Evolutionary conservation across 169 alveolate species (phyloP).

Genomic region (Nephromyces sp.): DNA sequence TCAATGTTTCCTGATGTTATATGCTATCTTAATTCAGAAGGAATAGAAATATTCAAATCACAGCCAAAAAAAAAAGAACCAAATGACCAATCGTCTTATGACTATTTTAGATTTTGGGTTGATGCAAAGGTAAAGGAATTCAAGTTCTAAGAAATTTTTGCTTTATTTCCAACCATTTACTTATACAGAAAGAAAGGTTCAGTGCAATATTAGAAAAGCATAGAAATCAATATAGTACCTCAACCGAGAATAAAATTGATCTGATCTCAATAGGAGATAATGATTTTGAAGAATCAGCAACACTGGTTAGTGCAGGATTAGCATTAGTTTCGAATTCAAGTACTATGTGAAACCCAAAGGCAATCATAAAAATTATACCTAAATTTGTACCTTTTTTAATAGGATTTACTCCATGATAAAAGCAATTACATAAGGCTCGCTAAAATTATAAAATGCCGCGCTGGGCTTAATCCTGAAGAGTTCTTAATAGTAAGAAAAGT

Average conservation of each 20-base stretch:
- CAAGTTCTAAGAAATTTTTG: neutral
- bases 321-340: neutral
- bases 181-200: slow-evolving; percentile 46
- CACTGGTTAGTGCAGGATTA: slow-evolving; percentile 31
- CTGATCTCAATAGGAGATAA: slow-evolving; percentile 63
- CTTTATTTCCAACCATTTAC: neutral
- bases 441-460: slow-evolving; percentile 27
- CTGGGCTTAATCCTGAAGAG: slow-evolving; percentile 24
- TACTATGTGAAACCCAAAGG: neutral
- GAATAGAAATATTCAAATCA: slow-evolving; percentile 55
- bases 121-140: slow-evolving; percentile 49
- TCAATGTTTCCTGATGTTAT: slow-evolving; percentile 58
- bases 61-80: slow-evolving; percentile 55
- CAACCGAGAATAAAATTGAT: slow-evolving; percentile 33
- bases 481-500: slow-evolving; percentile 14
- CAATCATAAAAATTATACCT: neutral
- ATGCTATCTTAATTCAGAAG: slow-evolving; percentile 37
- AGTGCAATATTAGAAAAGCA: slow-evolving; percentile 40
- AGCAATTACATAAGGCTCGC: slow-evolving; percentile 14
- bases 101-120: slow-evolving; percentile 63
- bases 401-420: slow-evolving; percentile 14
- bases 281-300: slow-evolving; percentile 68
- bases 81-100: slow-evolving; percentile 42
- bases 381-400: neutral
- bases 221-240: slow-evolving; percentile 5